Percentiles rank a stretch among this genome's conserved stretches.
phyloP scores from a whole-genome alignment of 495 filamentous ascomycete species.

The Neurospora africana region DNA sequence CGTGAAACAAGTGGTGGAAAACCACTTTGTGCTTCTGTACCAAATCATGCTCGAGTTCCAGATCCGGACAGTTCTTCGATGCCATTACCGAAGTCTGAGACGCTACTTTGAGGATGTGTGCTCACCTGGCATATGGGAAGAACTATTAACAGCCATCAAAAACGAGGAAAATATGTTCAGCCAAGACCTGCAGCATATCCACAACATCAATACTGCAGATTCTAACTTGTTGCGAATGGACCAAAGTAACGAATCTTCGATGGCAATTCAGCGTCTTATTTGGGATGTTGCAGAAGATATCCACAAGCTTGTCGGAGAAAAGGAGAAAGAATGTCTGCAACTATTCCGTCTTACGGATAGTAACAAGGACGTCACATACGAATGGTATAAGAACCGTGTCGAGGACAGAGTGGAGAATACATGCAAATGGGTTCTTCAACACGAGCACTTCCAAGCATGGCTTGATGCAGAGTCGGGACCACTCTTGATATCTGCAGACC shows the following conservation, averaged over 20 bases:
- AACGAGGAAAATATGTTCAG: background rate
- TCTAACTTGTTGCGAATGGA: too few relatives aligned
- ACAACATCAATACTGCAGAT: too few relatives aligned
- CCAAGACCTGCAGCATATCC: background rate
- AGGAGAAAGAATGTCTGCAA: slow-evolving; percentile 21
- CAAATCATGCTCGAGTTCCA: slow-evolving; percentile 19
- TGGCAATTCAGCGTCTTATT: background rate
- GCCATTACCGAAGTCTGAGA: slow-evolving; percentile 4
- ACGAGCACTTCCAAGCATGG: slow-evolving; percentile 6
- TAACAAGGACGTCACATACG: slow-evolving; percentile 26
- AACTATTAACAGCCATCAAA: background rate
- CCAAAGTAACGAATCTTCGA: too few relatives aligned
- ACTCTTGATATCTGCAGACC: slow-evolving; percentile 33
- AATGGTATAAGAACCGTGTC: slow-evolving; percentile 27
- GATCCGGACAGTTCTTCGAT: slow-evolving; percentile 14
- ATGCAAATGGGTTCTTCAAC: slow-evolving; percentile 25
- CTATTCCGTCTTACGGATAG: slow-evolving; percentile 18
- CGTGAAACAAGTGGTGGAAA: too few relatives aligned
- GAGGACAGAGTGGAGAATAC: slow-evolving; percentile 3
- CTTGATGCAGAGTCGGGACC: slow-evolving; percentile 1
- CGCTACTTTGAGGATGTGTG: background rate
- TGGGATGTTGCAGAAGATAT: background rate
- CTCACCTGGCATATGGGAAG: background rate
- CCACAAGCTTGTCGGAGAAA: background rate
- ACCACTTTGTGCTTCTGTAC: slow-evolving; percentile 16